Percentiles rank a stretch among this genome's conserved stretches.
Evolutionary conservation across 352 stramenopile species (phyloP).

Genomic region (Peronospora destructor): DNA sequence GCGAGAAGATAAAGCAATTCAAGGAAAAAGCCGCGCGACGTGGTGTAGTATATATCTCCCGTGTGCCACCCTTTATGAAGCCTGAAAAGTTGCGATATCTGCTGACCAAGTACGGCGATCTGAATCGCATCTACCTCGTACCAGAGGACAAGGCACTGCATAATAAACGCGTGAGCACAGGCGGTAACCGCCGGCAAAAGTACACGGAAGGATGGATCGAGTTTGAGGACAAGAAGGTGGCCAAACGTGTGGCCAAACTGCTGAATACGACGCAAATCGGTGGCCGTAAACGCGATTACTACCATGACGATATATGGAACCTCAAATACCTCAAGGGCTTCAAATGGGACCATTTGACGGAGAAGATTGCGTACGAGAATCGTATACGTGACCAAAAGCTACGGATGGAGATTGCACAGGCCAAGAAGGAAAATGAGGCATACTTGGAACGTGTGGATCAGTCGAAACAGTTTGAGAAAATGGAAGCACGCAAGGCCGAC

Average conservation of each 20-base stretch:
- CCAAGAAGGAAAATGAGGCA: constrained; percentile 81
- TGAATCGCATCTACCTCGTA: constrained; percentile 95
- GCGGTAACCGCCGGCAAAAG: constrained; percentile 84
- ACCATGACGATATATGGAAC: constrained; percentile 98
- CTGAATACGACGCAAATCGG: constrained; percentile 92
- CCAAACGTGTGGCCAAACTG: constrained; percentile 88
- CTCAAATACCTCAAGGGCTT: constrained; percentile 99
- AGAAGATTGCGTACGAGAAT: constrained; percentile 94
- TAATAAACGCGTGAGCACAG: constrained; percentile 85
- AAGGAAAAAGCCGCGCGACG: constrained; percentile 44
- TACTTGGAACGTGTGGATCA: constrained; percentile 85
- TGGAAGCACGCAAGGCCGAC: constrained; percentile 70
- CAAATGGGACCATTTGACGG: constrained; percentile 97
- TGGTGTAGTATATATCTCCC: constrained; percentile 89
- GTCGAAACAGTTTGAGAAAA: constrained; percentile 81
- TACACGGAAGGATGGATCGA: constrained; percentile 98
- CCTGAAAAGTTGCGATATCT: constrained; percentile 92
- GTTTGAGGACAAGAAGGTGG: constrained; percentile 95
- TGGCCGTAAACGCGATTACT: constrained; percentile 92
- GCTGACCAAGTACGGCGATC: constrained; percentile 87
- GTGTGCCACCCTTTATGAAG: constrained; percentile 95
- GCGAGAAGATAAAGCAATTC: constrained; percentile 45
- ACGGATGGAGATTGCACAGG: constrained; percentile 80
- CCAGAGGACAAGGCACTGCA: constrained; percentile 92
- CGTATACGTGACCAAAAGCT: constrained; percentile 82